Percentiles rank a stretch among this genome's conserved stretches.
These are phyloP conservation scores for Daedaleopsis sinensis DNA, from an alignment of 768 basidiomycete genomes.

Conservation along the genomic window DNA sequence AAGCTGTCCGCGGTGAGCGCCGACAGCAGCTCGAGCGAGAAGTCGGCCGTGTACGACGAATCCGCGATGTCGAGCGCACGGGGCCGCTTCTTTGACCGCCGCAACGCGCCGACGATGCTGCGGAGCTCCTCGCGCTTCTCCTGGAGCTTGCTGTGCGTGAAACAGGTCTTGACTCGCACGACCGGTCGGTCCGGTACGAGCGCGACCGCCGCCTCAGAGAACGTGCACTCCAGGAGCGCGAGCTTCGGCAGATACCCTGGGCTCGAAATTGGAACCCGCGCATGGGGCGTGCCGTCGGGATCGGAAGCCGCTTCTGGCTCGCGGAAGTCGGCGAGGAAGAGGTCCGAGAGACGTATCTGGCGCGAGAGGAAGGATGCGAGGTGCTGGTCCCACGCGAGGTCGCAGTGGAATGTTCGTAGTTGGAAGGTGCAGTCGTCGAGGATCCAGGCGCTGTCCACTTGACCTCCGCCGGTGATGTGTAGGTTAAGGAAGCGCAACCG, in stretches of 20 bases:
- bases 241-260: conserved; percentile 46
- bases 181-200: conserved; percentile 62
- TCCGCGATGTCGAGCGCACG: conserved; percentile 65
- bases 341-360: conserved; percentile 51
- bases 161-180: conserved; percentile 67
- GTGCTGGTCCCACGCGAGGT: conserved; percentile 63
- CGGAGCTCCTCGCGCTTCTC: conserved; percentile 58
- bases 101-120: conserved; percentile 49
- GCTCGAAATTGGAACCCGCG: conserved; percentile 21
- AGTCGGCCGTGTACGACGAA: conserved; percentile 55
- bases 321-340: conserved; percentile 43
- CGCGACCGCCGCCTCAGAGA: conserved; percentile 61
- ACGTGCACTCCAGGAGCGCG: conserved; percentile 64
- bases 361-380: conserved; percentile 56
- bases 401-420: conserved; percentile 65
- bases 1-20: conserved; percentile 36
- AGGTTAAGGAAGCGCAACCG: conserved; percentile 57
- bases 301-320: not conserved
- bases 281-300: not conserved
- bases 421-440: conserved; percentile 48
- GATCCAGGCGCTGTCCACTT: conserved; percentile 40
- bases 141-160: conserved; percentile 50
- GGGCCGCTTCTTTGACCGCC: conserved; percentile 45
- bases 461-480: conserved; percentile 35
- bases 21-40: conserved; percentile 55